A percentile compares a stretch with the other conserved stretches of the same genome.
These are phyloP conservation scores for Alternaria ventricosa DNA, from an alignment of 2,329 filamentous ascomycete genomes.

Conservation along the genomic window DNA sequence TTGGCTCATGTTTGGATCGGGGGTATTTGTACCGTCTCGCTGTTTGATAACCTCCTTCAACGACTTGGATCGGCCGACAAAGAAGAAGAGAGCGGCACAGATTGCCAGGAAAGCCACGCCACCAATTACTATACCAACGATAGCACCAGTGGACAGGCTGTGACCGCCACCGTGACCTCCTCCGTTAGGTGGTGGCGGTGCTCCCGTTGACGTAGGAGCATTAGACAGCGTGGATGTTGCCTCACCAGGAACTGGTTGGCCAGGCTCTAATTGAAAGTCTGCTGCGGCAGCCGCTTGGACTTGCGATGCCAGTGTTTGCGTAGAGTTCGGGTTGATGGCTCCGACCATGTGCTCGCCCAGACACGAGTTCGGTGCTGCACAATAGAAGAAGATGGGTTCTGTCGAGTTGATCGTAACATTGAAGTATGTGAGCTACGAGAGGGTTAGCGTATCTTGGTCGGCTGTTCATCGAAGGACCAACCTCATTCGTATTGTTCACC, in stretches of 20 bases:
- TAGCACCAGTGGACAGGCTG: slow-evolving; percentile 48
- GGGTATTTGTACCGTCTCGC: slow-evolving; percentile 2
- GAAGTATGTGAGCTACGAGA: slow-evolving; percentile 35
- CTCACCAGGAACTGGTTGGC: slow-evolving; percentile 50
- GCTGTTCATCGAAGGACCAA: slow-evolving; percentile 16
- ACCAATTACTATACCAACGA: slow-evolving; percentile 66
- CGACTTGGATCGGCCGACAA: slow-evolving; percentile 59
- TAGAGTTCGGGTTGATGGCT: slow-evolving; percentile 68
- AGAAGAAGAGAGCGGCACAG: slow-evolving; percentile 68
- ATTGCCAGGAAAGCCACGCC: slow-evolving; percentile 67
- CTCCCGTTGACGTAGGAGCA: slow-evolving; percentile 11
- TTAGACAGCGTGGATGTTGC: slow-evolving; percentile 23
- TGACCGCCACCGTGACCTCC: background rate
- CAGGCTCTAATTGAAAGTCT: slow-evolving; percentile 46
- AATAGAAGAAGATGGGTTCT: slow-evolving; percentile 49
- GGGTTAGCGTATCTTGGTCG: background rate
- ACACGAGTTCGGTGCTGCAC: slow-evolving; percentile 69
- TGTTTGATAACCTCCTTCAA: slow-evolving; percentile 33
- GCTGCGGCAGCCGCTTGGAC: slow-evolving; percentile 30
- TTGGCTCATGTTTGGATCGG: slow-evolving; percentile 5
- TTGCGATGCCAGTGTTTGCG: slow-evolving; percentile 39
- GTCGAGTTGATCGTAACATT: slow-evolving; percentile 46
- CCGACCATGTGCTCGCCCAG: slow-evolving; percentile 73
- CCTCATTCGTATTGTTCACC: slow-evolving; percentile 33
- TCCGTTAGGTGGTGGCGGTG: slow-evolving; percentile 1